phyloP scores from a whole-genome alignment of 2,329 filamentous ascomycete genomes.

The Nothophaeocryptopus gaeumannii region DNA sequence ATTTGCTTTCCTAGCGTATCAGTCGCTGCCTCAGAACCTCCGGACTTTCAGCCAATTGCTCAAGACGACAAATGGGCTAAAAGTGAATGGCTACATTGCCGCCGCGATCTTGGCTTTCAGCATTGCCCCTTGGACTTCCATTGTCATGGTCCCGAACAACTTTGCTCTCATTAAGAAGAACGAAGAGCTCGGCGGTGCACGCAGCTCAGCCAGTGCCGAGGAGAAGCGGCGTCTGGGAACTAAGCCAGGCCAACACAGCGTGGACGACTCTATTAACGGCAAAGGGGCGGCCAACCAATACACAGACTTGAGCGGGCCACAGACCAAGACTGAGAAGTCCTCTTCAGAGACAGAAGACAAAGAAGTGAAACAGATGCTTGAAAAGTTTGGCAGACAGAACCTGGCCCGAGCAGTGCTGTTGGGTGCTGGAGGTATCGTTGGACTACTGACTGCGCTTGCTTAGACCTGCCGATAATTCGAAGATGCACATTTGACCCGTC shows the following conservation, averaged over 20 bases:
- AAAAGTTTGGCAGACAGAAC: conserved; percentile 29
- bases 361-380: conserved; percentile 39
- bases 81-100: conserved; percentile 22
- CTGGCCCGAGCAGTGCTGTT: conserved; percentile 24
- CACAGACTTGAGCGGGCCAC: conserved; percentile 26
- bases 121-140: conserved; percentile 26
- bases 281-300: conserved; percentile 21
- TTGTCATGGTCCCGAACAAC: conserved; percentile 29
- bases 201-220: conserved; percentile 21
- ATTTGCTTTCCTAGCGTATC: conserved; percentile 29
- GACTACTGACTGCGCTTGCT: conserved; percentile 21
- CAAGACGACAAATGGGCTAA: conserved; percentile 17
- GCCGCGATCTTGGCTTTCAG: conserved; percentile 24
- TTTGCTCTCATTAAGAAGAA: conserved; percentile 32
- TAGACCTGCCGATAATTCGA: background rate
- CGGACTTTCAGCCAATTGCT: conserved; percentile 14
- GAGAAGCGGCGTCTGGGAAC: conserved; percentile 11
- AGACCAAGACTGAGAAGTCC: conserved; percentile 35
- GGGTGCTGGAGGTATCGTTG: conserved; percentile 27
- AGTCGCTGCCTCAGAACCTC: conserved; percentile 15
- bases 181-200: conserved; percentile 25
- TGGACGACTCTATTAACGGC: conserved; percentile 26
- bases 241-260: conserved; percentile 20
- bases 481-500: background rate
- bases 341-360: conserved; percentile 39